phyloP scores from a whole-genome alignment of 2,329 filamentous ascomycete species.

The Thielaviopsis musarum region DNA sequence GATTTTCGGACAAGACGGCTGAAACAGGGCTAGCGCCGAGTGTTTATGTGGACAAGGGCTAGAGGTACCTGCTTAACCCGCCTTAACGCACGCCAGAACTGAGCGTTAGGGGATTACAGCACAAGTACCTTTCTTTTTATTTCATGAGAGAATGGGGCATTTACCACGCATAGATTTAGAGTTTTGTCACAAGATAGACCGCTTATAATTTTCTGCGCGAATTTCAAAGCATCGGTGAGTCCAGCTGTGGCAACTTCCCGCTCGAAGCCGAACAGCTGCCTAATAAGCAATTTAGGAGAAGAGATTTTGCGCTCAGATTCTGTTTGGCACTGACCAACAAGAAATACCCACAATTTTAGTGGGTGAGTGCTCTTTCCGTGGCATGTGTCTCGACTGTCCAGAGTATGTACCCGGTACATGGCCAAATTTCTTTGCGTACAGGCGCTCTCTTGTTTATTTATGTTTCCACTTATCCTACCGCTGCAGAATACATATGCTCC shows the following conservation, averaged over 20 bases:
- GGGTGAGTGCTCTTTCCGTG: not conserved
- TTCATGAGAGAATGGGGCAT: not conserved
- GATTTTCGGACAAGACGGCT: not conserved
- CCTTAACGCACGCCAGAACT: not conserved
- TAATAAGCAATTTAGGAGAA: not conserved
- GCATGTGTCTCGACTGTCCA: too few relatives aligned
- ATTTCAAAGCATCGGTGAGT: not conserved
- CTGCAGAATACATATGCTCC: conserved; percentile 14
- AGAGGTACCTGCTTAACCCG: not conserved
- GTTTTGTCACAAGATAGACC: not conserved
- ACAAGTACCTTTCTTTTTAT: not conserved
- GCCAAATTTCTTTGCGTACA: not conserved
- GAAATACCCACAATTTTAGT: not conserved
- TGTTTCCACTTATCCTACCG: conserved; percentile 19
- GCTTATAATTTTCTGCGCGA: not conserved
- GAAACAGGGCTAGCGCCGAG: not conserved
- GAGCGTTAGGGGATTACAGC: not conserved
- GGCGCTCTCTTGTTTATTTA: not conserved
- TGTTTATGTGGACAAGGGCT: not conserved
- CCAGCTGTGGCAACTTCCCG: not conserved
- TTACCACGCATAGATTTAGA: not conserved
- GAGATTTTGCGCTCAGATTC: not conserved
- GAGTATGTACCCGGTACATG: too few relatives aligned
- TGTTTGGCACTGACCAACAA: not conserved
- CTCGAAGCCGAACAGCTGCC: not conserved